Evolutionary conservation across 2,329 filamentous ascomycete genomes (phyloP), one percentile per base, ranked within the genome.

Genomic region (Ophiostoma perfectum): DNA sequence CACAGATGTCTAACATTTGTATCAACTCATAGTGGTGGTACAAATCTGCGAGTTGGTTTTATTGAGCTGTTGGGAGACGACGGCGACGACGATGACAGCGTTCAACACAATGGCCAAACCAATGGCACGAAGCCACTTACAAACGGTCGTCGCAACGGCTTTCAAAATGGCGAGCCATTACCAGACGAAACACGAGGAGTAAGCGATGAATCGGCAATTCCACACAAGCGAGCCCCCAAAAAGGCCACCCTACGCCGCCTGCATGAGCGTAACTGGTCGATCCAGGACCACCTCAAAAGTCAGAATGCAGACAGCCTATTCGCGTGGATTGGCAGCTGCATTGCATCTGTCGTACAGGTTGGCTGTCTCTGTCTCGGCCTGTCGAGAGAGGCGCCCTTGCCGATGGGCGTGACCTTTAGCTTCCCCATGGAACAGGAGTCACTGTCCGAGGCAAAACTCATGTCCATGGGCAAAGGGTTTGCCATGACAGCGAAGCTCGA

Each of bases 241-340:
- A 64, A 39, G 58, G 74, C 64, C 69, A 74, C n/a, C 55, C 74
- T 90, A 44, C 81, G 81, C 47, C 81, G 88, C 64, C 83, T 85
- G 5, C 78, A 91, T 68, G 90, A 93, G 75, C 88, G 83, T 72
- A 86, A 85, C 67, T 93, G 90, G 90, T 86, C 89, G 7, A 93
- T 93, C 73, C 84, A 84, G 64, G 86, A 92, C 58, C 85, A 89
- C 67, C 78, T 93, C 71, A 92, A 92, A 75, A 86, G 85, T 76
- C 87, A 92, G 72, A 88, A 93, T 71, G 86, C 89, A 1, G 87
- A 92, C 68, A 87, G 88, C 69, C 80, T 94, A 2, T 95, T 95
- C 76, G 78, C 83, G n/a, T 95, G 91, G 91, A 91, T 95, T 72
- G 91, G 91, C 39, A 81, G 85, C 73, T 90, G 89, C 74, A 91